Base-by-base conservation (phyloP, 371 early-diverging fungal species). In the Mortierella sp. region DNA sequence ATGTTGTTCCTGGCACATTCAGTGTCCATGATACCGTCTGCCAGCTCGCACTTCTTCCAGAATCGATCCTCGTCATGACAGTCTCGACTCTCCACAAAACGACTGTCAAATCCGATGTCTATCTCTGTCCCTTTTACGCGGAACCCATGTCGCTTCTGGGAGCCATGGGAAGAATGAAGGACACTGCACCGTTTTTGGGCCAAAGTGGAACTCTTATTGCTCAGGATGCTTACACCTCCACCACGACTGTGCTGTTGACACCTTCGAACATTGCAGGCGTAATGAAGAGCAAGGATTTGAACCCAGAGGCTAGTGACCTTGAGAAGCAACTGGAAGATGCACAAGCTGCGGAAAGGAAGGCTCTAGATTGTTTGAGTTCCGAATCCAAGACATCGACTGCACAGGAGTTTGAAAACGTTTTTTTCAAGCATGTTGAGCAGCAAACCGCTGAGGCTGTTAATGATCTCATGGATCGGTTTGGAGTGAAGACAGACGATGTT, bases 111-210 rank as follows among this genome's bases (percentile, higher is more conserved):
- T 84, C 89, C n/a, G 79, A 81, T 1, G 80, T 87, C 21, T 79
- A 80, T 28, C 59, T 89, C 6, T 83, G 88, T 57, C 88, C 86
- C 11, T 92, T 81, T 72, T 87, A 87, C 54, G 85, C 85, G 48
- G 85, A 89, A 27, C 87, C 89, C 27, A 82, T 91, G 66, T 88
- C 91, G 6, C 80, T 92, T 28, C 68, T 91, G 79, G 81, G 88
- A 1, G 91, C 90, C 19, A 81, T 92, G 81, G 88, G 89, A 32
- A 83, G 79, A 31, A 86, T 89, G 87, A 83, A 80, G 43, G 57
- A 78, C 2, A 84, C 86, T n/a, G 82, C 82, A 2, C 79, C 79
- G 3, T 85, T 84, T 57, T 39, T 72, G 32, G 72, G 72, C 5
- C 61, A 65, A 24, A 41, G 42, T 7, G 66, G 66, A 60, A 17